These are phyloP conservation scores for Psilocybe sp. DNA, from an alignment of 768 basidiomycete genomes.

Conservation along the genomic window DNA sequence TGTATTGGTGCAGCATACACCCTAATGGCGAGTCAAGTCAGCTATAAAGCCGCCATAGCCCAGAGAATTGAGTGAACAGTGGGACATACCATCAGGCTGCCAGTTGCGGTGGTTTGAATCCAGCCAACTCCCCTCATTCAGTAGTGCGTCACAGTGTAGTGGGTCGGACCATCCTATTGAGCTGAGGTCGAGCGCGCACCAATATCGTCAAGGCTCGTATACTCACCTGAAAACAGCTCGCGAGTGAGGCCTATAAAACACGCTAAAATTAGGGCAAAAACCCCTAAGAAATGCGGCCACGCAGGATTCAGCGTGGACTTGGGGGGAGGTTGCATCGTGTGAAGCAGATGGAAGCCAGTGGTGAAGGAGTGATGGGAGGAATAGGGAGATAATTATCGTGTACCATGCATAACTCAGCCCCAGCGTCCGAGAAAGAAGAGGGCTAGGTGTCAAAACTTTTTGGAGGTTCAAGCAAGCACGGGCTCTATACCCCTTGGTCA, in stretches of 20 bases:
- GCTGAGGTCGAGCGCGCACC: not conserved
- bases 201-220: not conserved
- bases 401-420: too few species aligned
- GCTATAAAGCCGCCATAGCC: not conserved
- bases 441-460: too few species aligned
- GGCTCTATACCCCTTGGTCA: too few species aligned
- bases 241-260: conserved; percentile 42
- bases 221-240: conserved; percentile 43
- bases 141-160: conserved; percentile 65
- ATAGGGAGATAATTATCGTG: not conserved
- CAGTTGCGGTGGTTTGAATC: conserved; percentile 66
- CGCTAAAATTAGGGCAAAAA: conserved; percentile 35
- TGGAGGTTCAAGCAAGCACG: too few species aligned
- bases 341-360: not conserved
- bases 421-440: too few species aligned
- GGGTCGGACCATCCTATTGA: conserved; percentile 68
- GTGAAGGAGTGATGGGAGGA: not conserved
- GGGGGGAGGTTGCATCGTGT: conserved; percentile 15
- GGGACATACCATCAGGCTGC: conserved; percentile 78
- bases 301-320: conserved; percentile 33
- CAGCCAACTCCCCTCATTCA: conserved; percentile 77
- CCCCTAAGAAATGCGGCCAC: conserved; percentile 50
- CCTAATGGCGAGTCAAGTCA: conserved; percentile 39
- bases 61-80: not conserved
- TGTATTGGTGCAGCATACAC: conserved; percentile 76